Percentiles rank a stretch among this genome's conserved stretches.
phyloP scores from a whole-genome alignment of 805 yeast genomes.

The Zygotorulaspora danielsina region DNA sequence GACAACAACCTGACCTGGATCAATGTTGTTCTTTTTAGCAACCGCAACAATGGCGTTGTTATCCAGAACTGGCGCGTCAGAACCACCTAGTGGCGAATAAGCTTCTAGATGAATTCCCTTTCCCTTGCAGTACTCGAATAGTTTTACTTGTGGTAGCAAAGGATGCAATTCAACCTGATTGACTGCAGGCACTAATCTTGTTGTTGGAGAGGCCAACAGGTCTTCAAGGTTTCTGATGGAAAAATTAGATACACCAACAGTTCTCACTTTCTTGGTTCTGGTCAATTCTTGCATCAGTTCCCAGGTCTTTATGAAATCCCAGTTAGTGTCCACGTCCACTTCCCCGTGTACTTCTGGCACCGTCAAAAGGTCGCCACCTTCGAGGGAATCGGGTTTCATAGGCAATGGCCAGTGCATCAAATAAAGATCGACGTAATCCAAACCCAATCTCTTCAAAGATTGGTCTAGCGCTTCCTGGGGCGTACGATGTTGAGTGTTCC shows the following conservation, averaged over 20 bases:
- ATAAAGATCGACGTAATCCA: constrained; percentile 75
- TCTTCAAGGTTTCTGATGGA: constrained; percentile 48
- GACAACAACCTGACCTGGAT: constrained; percentile 49
- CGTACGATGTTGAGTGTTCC: constrained; percentile 48
- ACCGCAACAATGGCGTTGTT: constrained; percentile 42
- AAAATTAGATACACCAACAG: constrained; percentile 78
- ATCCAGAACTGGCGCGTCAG: constrained; percentile 48
- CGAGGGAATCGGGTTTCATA: constrained; percentile 40
- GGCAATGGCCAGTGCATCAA: constrained; percentile 82
- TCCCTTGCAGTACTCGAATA: constrained; percentile 47
- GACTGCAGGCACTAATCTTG: constrained; percentile 57
- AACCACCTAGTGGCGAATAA: constrained; percentile 71
- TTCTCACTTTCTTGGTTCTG: constrained; percentile 47
- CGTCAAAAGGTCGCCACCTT: constrained; percentile 32
- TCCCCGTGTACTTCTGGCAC: constrained; percentile 40
- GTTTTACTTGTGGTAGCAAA: constrained; percentile 57
- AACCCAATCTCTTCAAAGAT: constrained; percentile 57
- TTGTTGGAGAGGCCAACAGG: constrained; percentile 46
- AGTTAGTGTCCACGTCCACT: constrained; percentile 37
- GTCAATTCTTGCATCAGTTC: constrained; percentile 57
- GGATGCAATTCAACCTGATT: constrained; percentile 80
- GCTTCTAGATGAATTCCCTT: constrained; percentile 63
- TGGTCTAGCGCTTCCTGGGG: constrained; percentile 51
- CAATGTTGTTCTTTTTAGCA: constrained; percentile 39
- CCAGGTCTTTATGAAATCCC: constrained; percentile 56